Conservation (phyloP, 108 stramenopile species). For the Craspedostauros australis region DNA sequence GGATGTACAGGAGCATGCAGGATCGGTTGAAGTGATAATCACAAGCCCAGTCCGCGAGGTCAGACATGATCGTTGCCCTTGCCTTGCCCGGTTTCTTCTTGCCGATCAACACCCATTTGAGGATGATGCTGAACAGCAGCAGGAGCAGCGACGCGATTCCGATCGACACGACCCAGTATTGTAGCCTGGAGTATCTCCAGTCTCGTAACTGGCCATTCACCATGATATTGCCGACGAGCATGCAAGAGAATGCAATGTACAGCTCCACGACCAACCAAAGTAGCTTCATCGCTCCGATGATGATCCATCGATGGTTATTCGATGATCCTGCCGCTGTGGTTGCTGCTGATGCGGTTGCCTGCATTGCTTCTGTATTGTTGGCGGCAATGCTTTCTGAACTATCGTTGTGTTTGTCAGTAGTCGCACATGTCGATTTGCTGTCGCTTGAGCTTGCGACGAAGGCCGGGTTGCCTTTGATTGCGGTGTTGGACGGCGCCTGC, state of each 20-base stretch:
- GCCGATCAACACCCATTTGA: constrained; percentile 8
- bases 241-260: neutral
- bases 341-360: no score
- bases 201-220: neutral
- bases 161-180: neutral
- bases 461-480: neutral
- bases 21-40: constrained; percentile 1
- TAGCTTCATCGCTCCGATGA: constrained; percentile 1
- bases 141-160: no score
- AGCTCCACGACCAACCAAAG: constrained; percentile 7
- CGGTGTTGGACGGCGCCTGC: neutral
- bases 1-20: neutral
- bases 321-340: no score
- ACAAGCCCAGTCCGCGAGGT: neutral
- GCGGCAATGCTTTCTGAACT: no score
- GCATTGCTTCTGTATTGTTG: neutral
- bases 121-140: neutral
- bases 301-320: neutral
- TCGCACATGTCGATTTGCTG: neutral
- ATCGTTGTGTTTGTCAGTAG: no score
- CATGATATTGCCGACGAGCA: neutral
- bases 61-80: no score
- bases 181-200: constrained; percentile 3
- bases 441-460: neutral
- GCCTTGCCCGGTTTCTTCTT: constrained; percentile 2